phyloP scores from a whole-genome alignment of 208 protist genomes.

The Crithidia fasciculata region DNA sequence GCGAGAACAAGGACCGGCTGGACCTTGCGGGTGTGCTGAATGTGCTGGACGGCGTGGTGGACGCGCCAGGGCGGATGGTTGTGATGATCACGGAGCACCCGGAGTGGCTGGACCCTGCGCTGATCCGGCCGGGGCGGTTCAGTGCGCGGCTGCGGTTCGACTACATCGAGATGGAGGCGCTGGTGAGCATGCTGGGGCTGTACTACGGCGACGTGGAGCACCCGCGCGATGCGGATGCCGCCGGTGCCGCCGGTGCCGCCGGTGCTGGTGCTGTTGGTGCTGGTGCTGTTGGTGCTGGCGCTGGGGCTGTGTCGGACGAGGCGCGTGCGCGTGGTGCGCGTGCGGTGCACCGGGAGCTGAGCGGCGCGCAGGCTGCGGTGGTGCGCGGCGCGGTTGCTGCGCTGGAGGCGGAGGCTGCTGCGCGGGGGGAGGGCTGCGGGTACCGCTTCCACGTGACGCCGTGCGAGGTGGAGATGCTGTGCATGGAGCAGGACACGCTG shows the following conservation, averaged over 20 bases:
- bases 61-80: slow-evolving; percentile 84
- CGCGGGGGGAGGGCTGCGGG: slow-evolving; percentile 1
- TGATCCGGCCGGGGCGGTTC: slow-evolving; percentile 89
- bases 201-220: slow-evolving; percentile 73
- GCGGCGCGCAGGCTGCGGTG: slow-evolving; percentile 33
- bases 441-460: slow-evolving; percentile 66
- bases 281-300: background rate
- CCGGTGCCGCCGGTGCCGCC: background rate
- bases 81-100: slow-evolving; percentile 90
- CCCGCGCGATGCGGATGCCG: background rate
- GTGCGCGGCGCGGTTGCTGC: slow-evolving; percentile 37
- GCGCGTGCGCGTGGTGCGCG: slow-evolving; percentile 33
- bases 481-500: slow-evolving; percentile 61
- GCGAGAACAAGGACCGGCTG: slow-evolving; percentile 56
- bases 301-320: background rate
- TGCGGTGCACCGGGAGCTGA: slow-evolving; percentile 42
- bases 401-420: slow-evolving; percentile 42
- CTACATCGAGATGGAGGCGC: slow-evolving; percentile 64
- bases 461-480: slow-evolving; percentile 80
- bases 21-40: slow-evolving; percentile 91
- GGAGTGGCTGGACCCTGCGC: slow-evolving; percentile 85
- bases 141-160: slow-evolving; percentile 69
- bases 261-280: background rate
- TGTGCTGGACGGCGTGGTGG: slow-evolving; percentile 90
- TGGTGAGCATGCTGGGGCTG: slow-evolving; percentile 70